Evolutionary conservation across 139 green algal genomes (phyloP).

Genomic region (Ulvella scutata): DNA sequence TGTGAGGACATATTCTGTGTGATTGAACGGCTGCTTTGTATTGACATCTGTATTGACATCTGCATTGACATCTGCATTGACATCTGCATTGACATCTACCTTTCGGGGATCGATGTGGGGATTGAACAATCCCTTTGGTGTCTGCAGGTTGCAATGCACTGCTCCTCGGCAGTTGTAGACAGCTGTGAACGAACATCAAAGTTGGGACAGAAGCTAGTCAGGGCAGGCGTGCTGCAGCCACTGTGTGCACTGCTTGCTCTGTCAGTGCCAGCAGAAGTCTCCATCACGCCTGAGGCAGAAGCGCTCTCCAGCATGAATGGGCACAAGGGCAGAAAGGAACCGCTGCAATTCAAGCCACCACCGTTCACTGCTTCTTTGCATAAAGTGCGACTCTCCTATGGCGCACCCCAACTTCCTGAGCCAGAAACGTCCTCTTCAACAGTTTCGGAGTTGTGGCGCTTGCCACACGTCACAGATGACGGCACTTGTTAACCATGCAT

Average conservation of each 20-base stretch:
- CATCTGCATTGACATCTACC: not conserved
- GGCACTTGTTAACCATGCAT: no score
- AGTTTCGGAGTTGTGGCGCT: no score
- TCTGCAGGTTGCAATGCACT: not conserved
- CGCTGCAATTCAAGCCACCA: no score
- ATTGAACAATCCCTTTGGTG: not conserved
- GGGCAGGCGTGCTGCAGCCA: not conserved
- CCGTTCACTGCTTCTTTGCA: no score
- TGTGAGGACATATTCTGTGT: no score
- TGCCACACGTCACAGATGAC: no score
- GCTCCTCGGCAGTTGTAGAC: not conserved
- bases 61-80: not conserved
- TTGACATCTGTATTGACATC: no score
- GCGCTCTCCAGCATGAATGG: not conserved
- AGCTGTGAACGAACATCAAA: not conserved
- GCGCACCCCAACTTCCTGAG: no score
- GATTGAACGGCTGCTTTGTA: no score
- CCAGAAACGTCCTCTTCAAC: no score
- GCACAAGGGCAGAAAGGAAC: no score
- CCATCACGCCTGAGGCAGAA: not conserved
- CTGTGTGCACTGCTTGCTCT: not conserved
- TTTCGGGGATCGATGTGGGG: not conserved
- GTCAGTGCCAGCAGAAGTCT: not conserved
- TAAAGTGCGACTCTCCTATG: no score
- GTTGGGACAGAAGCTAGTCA: not conserved